phyloP scores from a whole-genome alignment of 2,329 filamentous ascomycete genomes.

The Diaporthe ilicicola region DNA sequence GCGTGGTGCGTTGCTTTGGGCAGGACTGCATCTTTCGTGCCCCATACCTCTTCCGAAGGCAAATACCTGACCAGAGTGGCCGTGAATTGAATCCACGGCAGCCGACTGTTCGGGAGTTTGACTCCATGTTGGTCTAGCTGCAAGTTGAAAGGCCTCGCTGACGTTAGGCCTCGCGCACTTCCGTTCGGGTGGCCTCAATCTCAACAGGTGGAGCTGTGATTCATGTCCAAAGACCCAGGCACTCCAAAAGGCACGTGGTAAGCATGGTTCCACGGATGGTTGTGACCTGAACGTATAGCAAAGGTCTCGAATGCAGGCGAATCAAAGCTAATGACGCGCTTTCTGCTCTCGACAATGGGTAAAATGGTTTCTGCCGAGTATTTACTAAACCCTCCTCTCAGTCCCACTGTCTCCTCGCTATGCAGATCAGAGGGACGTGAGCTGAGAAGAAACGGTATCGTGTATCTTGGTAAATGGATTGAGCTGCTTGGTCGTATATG shows the following conservation, averaged over 20 bases:
- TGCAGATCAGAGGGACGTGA: neutral
- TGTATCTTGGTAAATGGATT: neutral
- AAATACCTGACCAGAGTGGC: neutral
- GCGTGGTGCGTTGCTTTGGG: neutral
- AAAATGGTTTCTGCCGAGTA: neutral
- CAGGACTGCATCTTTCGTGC: neutral
- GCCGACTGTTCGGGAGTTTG: neutral
- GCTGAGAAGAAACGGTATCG: neutral
- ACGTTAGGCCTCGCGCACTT: no score
- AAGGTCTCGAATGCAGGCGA: neutral
- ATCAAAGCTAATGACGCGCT: neutral
- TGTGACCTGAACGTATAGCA: neutral
- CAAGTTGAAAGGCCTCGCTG: neutral
- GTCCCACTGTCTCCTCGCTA: neutral
- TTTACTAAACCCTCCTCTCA: neutral
- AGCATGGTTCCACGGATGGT: neutral
- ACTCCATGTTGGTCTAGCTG: neutral
- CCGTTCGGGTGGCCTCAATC: neutral
- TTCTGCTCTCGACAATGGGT: neutral
- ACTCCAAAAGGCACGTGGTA: neutral
- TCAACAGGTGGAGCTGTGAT: neutral
- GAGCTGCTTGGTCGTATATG: neutral
- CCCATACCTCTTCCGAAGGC: neutral
- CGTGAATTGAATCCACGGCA: no score
- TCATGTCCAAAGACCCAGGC: neutral